phyloP scores from a whole-genome alignment of 805 yeast genomes.

The Yarrowia deformans region DNA sequence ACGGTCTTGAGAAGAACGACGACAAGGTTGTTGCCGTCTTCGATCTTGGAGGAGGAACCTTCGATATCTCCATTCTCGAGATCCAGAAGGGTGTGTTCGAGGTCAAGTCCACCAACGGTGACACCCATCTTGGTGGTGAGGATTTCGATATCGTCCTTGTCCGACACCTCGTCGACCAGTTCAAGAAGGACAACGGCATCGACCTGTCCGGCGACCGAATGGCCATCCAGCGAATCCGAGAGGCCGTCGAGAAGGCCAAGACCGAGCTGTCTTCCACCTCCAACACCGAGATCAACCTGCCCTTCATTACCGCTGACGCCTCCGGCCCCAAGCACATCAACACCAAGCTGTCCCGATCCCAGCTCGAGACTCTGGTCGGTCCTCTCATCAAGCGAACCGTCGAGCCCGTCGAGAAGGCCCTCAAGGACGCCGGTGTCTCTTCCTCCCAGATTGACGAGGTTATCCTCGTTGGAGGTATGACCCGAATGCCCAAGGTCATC shows the following conservation, averaged over 20 bases:
- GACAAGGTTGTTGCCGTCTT: slow-evolving; percentile 91
- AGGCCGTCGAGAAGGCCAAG: slow-evolving; percentile 90
- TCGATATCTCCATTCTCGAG: slow-evolving; percentile 95
- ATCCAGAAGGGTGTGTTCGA: slow-evolving; percentile 97
- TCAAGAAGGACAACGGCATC: slow-evolving; percentile 75
- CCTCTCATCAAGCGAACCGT: slow-evolving; percentile 75
- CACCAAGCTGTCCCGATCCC: slow-evolving; percentile 70
- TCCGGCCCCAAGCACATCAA: slow-evolving; percentile 80
- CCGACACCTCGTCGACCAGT: slow-evolving; percentile 79
- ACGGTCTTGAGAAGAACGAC: slow-evolving; percentile 88
- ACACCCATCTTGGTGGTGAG: slow-evolving; percentile 92
- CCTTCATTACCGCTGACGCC: slow-evolving; percentile 88
- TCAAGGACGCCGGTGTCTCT: slow-evolving; percentile 77
- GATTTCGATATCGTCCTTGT: slow-evolving; percentile 88
- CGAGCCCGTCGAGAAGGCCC: slow-evolving; percentile 80
- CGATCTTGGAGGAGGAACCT: slow-evolving; percentile 99
- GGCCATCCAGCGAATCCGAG: slow-evolving; percentile 86
- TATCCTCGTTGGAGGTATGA: slow-evolving; percentile 89
- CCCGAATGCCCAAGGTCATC: slow-evolving; percentile 88
- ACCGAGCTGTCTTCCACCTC: slow-evolving; percentile 80
- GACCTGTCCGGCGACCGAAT: slow-evolving; percentile 70
- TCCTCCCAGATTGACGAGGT: slow-evolving; percentile 77
- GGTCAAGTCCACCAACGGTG: slow-evolving; percentile 97
- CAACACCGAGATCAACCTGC: slow-evolving; percentile 77
- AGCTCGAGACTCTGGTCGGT: slow-evolving; percentile 70